phyloP scores from a whole-genome alignment of 306 rosid genomes.

The Fagus sylvatica region DNA sequence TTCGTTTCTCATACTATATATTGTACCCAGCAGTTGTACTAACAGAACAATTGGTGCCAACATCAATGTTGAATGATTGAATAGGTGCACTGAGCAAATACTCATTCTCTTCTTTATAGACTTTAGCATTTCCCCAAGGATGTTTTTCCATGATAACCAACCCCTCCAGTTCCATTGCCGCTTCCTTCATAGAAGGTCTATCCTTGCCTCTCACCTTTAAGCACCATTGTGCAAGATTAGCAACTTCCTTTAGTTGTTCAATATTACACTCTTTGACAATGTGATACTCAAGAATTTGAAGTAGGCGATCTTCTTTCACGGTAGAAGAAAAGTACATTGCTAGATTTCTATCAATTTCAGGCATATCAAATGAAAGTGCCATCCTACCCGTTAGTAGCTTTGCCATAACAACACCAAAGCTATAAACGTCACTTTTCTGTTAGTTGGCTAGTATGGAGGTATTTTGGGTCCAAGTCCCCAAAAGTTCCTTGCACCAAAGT shows the following conservation, averaged over 20 bases:
- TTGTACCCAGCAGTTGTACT: too few species aligned
- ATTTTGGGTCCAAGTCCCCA: constrained; percentile 22
- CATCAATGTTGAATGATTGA: background rate
- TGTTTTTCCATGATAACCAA: constrained; percentile 10
- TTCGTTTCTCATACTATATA: too few species aligned
- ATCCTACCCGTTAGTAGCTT: constrained; percentile 29
- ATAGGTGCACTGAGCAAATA: background rate
- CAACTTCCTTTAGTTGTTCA: constrained; percentile 20
- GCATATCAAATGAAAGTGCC: constrained; percentile 20
- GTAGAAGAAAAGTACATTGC: constrained; percentile 15
- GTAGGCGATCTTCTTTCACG: constrained; percentile 20
- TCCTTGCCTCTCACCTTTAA: constrained; percentile 24
- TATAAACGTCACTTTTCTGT: constrained; percentile 34
- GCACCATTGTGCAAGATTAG: constrained; percentile 12
- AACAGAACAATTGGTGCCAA: background rate
- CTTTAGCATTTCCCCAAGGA: constrained; percentile 9
- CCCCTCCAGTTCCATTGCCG: constrained; percentile 27
- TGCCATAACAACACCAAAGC: constrained; percentile 22
- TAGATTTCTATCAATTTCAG: constrained; percentile 17
- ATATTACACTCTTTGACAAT: background rate
- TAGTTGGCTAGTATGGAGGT: constrained; percentile 22
- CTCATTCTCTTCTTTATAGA: background rate
- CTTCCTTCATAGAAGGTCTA: constrained; percentile 25
- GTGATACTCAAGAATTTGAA: constrained; percentile 18
- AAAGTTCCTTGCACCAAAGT: constrained; percentile 36